Evolutionary conservation across 768 basidiomycete genomes (phyloP), one percentile per base, ranked within the genome.

Genomic region (Megacollybia marginata): DNA sequence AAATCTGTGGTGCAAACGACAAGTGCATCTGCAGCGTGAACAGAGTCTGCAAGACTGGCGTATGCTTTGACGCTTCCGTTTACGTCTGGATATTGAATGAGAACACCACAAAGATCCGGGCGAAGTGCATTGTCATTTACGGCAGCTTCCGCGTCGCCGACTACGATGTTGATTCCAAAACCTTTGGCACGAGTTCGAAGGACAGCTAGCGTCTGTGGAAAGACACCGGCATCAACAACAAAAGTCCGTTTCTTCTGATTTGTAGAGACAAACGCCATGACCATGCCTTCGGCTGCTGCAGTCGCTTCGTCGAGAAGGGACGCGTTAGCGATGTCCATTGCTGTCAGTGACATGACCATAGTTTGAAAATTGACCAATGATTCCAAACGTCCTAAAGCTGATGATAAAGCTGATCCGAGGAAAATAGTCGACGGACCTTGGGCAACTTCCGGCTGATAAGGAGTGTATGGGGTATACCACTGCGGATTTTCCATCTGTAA

Each of bases 401-500:
- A 28, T 28, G 23, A 6, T 28, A 28, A 28, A 28, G 23, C 23
- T 6, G 23, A 28, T 28, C 23, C 6, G 23, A 28, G 23, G 28
- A 33, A 11, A 36, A 47, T 42, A 16, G 36, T 9, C 28, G 40
- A 57, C 69, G 20, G 59, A 88, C 92, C 95, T 81, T 99, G 95
- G n/a, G 95, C 84, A 65, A 98, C 88, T 74, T 99, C 95, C 1
- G 95, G 93, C 60, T 96, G 92, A 68, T 94, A 94, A 1, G 92
- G 92, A 0, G 93, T 94, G 65, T 95, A 94, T 13, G 87, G 91
- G 6, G 94, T 97, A 66, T 97, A 98, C 95, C 95, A 99, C 4
- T 88, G 91, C 23, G 93, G 95, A 62, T 95, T 98, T 68, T 99
- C 94, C 72, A 86, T 83, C 89, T 90, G 43, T 48, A 55, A 28